Base-by-base conservation (phyloP, 2,329 filamentous ascomycete genomes). In the Aspergillus clavatus region DNA sequence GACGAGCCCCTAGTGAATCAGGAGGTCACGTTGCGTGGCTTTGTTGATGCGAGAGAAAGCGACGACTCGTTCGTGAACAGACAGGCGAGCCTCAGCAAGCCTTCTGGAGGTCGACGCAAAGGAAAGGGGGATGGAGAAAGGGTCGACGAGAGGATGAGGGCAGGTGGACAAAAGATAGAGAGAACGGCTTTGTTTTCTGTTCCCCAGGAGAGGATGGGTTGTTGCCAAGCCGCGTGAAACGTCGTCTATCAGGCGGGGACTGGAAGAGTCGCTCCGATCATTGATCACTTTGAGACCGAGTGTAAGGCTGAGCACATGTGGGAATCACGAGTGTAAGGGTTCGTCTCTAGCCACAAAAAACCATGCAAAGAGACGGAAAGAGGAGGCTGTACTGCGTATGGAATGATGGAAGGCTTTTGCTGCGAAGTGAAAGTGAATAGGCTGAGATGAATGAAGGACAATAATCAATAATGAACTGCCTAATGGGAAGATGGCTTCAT, bases 161-260 rank as follows among this genome's bases (percentile, higher is more conserved):
- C 31, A 11, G 16, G 31, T 7, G 3, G 10, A 11, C 14, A 18
- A 35, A 35, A 16, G 18, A 35, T 35, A 35, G 5, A 18, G 19
- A 18, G 31, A 35, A 21, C 14, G 8, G 31, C 31, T 16, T 35
- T 35, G 18, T 35, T 35, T 28, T 35, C 18, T 8, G 14, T 16
- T 33, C 29, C 29, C 23, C 29, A n/a, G 18, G 29, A 33, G 18
- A 16, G 18, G 18, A 16, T 16, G 29, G 12, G 29, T 18, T 31
- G 31, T 35, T 35, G 31, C 31, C 31, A 35, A 35, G 31, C 31
- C 31, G 31, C 31, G 31, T 35, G 31, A 35, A 35, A 35, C 31
- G 31, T 35, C 16, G 31, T 21, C 16, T 35, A 35, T 35, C 31
- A 35, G 18, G 31, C 31, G 31, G 31, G 31, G 31, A 35, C 31